Base-by-base conservation (phyloP, 2,329 filamentous ascomycete species). In the Aspergillus neoniger region DNA sequence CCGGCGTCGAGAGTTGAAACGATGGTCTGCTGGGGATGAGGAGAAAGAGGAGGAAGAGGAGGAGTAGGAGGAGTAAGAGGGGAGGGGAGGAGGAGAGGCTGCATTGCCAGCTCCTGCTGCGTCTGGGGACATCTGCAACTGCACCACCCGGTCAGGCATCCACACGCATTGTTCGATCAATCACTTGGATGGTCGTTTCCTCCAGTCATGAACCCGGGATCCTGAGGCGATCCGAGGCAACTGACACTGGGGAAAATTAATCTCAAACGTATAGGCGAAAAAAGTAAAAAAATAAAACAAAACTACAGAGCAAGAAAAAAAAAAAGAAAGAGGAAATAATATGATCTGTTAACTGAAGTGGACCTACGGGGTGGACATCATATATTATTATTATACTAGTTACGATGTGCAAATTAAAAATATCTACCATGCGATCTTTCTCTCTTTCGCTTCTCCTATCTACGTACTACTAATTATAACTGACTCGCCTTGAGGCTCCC, bases 111-210 rank as follows among this genome's bases (percentile, higher is more conserved):
- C 63, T 61, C 43, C 60, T 49, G 39, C n/a, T 61, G 59, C 56
- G 59, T 63, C 59, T 39, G 58, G 62, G 58, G 61, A 60, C 64
- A 63, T 66, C 60, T 64, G 64, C 63, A 65, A 55, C 50, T 51
- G 28, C 38, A 28, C 52, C 43, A 41, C 17, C 49, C 61, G 63
- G 64, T 66, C 64, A 66, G 64, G 64, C 64, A 64, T 63, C 62
- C 62, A 66, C 60, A 55, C 47, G 58, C 59, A 64, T 56, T 56
- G 56, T 60, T 63, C 60, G 50, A 57, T 47, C 52, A 56, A 49
- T 62, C 63, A 50, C 55, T 55, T 58, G 41, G 25, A 55, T 47
- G 39, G 53, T 44, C 43, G 49, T 21, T 36, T 36, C 32, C 32
- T 36, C 32, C 32, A 36, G 32, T 36, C 32, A 36, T 36, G 12